Evolutionary conservation across 176 grass and related monocot species (phyloP), one percentile per base, ranked within the genome.

Genomic region (Aegilops sharonensis): DNA sequence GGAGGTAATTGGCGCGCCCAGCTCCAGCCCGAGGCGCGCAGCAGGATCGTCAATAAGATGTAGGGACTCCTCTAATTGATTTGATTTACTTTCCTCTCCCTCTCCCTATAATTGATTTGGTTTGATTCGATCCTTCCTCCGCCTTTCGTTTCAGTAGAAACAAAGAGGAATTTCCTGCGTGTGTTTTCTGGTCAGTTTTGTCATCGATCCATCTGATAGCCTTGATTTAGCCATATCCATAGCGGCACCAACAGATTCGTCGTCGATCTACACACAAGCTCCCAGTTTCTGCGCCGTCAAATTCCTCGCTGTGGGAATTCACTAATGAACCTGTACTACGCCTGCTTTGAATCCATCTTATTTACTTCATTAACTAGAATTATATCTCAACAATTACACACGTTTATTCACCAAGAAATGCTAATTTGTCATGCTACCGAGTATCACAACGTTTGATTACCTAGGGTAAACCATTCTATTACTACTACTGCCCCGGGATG

Each of bases 11-110:
- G 94, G 97, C 89, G 97, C 39, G 8, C n/a, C 52, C 94, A 93
- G 59, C 89, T 99, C 37, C 90, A 90, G 80, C 89, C 90, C 12
- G 90, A 94, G 69, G 90, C 94, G 15, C 94, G 97, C 56, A 84
- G 18, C 77, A 91, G 89, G 85, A 91, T 94, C 72, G 92, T 99
- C 50, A 96, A 94, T 15, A 96, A 91, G 89, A 96, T 96, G 97
- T 96, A 80, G 8, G 78, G 40, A 6, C 45, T 50, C 34, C 27
- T 72, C 70, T 6, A 18, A 20, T 80, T 11, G 32, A 32, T 76
- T 76, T 45, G 23, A 75, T 75, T 75, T 45, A 39, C 40, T 12
- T 75, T 52, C 43, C 15, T 34, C 13, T 23, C 30, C 79, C 54
- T 75, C 24, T 31, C 24, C 79, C 35, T 75, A 14, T 63, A 8